These are phyloP conservation scores for Pleurotus djamor DNA, from an alignment of 768 basidiomycete species.

Conservation along the genomic window DNA sequence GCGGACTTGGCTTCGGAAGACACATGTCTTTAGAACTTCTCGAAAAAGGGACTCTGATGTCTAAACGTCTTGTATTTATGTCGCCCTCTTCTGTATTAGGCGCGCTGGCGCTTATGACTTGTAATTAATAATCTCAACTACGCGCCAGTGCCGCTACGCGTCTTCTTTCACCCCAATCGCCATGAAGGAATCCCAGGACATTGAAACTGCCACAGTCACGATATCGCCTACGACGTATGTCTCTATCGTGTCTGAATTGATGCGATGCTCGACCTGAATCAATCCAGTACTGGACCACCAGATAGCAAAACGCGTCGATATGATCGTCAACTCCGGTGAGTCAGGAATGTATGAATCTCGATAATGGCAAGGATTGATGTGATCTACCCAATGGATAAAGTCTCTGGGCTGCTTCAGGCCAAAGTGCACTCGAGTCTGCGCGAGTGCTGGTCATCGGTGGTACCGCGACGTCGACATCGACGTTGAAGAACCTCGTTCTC, in stretches of 20 bases:
- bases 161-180: too few species aligned
- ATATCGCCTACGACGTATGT: constrained; percentile 33
- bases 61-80: too few species aligned
- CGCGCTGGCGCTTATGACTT: too few species aligned
- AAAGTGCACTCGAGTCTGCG: constrained; percentile 82
- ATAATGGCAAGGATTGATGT: too few species aligned
- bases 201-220: constrained; percentile 41
- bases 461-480: constrained; percentile 82
- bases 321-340: constrained; percentile 90
- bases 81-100: too few species aligned
- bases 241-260: background rate
- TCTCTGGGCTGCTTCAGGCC: constrained; percentile 93
- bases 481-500: constrained; percentile 95
- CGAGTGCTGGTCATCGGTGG: constrained; percentile 79
- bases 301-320: constrained; percentile 90
- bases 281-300: constrained; percentile 50
- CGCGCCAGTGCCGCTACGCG: too few species aligned
- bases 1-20: too few species aligned
- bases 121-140: too few species aligned
- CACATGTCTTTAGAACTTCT: too few species aligned
- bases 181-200: constrained; percentile 41
- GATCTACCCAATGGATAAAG: constrained; percentile 29
- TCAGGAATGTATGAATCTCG: background rate
- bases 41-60: too few species aligned
- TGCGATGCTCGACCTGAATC: constrained; percentile 7